phyloP scores from a whole-genome alignment of 140 eudicot genomes.

The Stevia rebaudiana region DNA sequence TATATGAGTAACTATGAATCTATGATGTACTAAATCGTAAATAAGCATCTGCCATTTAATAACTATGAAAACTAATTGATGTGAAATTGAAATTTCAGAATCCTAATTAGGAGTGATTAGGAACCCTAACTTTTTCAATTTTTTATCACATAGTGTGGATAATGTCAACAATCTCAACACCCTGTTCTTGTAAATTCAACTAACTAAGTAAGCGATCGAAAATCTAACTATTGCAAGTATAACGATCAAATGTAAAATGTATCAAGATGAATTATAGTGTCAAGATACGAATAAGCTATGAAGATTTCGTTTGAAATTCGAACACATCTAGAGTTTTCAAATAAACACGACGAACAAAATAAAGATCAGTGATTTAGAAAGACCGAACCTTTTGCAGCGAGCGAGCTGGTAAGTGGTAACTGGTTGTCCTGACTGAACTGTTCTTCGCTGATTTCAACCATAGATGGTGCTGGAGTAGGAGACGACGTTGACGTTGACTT shows the following conservation, averaged over 20 bases:
- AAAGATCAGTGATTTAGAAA: not conserved
- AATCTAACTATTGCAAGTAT: not conserved
- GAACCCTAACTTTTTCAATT: not conserved
- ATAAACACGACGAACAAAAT: not conserved
- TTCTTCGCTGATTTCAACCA: not conserved
- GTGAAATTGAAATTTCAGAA: not conserved
- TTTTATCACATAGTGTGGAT: not conserved
- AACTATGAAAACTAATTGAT: not conserved
- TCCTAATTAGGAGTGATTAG: no score
- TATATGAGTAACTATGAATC: not conserved
- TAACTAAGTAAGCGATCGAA: not conserved
- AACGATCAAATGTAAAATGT: not conserved
- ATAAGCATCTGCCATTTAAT: not conserved
- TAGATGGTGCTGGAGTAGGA: not conserved
- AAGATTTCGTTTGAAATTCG: not conserved
- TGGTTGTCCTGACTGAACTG: not conserved
- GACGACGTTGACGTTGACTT: constrained; percentile 17
- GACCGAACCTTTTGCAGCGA: not conserved
- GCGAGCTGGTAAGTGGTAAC: not conserved
- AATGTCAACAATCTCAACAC: not conserved
- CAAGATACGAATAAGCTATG: not conserved
- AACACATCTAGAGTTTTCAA: not conserved
- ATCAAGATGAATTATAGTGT: constrained; percentile 3
- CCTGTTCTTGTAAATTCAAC: not conserved
- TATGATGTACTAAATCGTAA: not conserved